Percentiles rank a stretch among this genome's conserved stretches.
phyloP scores from a whole-genome alignment of 2,329 filamentous ascomycete genomes.

The Claviceps fusiformis region DNA sequence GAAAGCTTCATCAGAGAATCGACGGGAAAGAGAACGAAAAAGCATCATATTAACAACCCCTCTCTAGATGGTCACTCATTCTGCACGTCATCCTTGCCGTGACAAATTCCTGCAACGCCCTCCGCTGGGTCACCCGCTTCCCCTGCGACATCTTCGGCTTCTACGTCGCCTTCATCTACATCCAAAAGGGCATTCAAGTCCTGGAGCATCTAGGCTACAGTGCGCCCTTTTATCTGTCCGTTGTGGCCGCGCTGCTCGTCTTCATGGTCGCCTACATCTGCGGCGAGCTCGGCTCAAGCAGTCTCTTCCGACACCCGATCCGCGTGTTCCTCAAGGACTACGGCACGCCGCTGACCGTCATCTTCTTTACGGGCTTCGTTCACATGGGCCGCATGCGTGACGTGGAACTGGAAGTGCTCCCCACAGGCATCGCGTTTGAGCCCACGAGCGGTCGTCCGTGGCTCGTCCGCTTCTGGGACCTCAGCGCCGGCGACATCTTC shows the following conservation, averaged over 20 bases:
- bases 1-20: no score
- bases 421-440: slow-evolving; percentile 64
- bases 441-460: slow-evolving; percentile 62
- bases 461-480: slow-evolving; percentile 73
- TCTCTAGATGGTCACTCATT: slow-evolving; percentile 60
- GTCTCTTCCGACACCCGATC: slow-evolving; percentile 60
- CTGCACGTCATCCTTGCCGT: slow-evolving; percentile 76
- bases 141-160: slow-evolving; percentile 91
- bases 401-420: slow-evolving; percentile 56
- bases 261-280: slow-evolving; percentile 65
- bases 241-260: slow-evolving; percentile 63
- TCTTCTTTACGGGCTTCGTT: slow-evolving; percentile 86
- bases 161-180: slow-evolving; percentile 83
- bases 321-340: slow-evolving; percentile 83
- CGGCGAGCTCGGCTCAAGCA: slow-evolving; percentile 55
- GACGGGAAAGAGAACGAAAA: not conserved
- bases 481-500: slow-evolving; percentile 60
- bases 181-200: slow-evolving; percentile 83
- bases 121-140: slow-evolving; percentile 84
- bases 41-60: not conserved
- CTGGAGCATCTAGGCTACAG: slow-evolving; percentile 58
- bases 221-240: slow-evolving; percentile 63
- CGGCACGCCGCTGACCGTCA: slow-evolving; percentile 65
- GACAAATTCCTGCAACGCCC: slow-evolving; percentile 74
- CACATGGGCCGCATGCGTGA: slow-evolving; percentile 71